These are phyloP conservation scores for Saccharomycopsis sp. DNA, from an alignment of 805 yeast species.

Conservation along the genomic window DNA sequence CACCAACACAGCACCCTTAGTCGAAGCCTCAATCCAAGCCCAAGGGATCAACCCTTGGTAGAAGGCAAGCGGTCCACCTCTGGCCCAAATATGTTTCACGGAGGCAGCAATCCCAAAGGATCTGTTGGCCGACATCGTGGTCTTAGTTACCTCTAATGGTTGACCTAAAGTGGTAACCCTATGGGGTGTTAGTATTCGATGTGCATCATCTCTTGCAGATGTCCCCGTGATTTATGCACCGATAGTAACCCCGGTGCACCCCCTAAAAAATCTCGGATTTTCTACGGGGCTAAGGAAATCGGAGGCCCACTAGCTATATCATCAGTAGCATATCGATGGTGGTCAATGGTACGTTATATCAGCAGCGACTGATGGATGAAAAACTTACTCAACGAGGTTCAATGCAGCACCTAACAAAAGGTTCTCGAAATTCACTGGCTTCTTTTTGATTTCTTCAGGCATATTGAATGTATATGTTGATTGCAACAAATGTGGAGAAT, in stretches of 20 bases:
- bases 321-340: too few species aligned
- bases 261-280: not conserved
- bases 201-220: not conserved
- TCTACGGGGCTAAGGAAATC: not conserved
- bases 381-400: slow-evolving; percentile 65
- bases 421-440: slow-evolving; percentile 82
- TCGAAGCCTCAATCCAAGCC: slow-evolving; percentile 99
- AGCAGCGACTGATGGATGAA: not conserved
- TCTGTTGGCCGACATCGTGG: slow-evolving; percentile 98
- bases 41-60: slow-evolving; percentile 98
- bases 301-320: too few species aligned
- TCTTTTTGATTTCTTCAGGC: slow-evolving; percentile 50
- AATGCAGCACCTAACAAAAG: slow-evolving; percentile 90
- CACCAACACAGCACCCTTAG: slow-evolving; percentile 92
- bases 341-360: not conserved
- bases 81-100: slow-evolving; percentile 71
- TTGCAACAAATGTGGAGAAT: not conserved
- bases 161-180: slow-evolving; percentile 89
- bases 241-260: not conserved
- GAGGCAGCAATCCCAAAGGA: slow-evolving; percentile 61
- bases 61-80: slow-evolving; percentile 90
- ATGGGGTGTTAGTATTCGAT: slow-evolving; percentile 8
- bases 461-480: not conserved
- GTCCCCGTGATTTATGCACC: not conserved
- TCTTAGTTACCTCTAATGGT: slow-evolving; percentile 91